Conservation (phyloP, 768 basidiomycete genomes). For the Boletellus ananiceps region DNA sequence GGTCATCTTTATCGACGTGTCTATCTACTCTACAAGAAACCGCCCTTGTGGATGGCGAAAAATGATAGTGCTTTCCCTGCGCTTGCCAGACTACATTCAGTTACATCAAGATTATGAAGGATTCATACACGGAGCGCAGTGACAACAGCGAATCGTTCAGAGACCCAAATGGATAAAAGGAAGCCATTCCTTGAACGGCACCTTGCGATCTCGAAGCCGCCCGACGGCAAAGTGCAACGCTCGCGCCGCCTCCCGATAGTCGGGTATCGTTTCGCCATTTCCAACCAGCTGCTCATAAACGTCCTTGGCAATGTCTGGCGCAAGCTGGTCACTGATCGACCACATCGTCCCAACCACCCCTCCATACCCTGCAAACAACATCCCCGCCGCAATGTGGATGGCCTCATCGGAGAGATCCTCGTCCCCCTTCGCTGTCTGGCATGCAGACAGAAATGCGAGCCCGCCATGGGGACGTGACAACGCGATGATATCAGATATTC, state of each 20-base stretch:
- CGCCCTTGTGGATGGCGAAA: too few relatives aligned
- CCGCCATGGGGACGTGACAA: slow-evolving; percentile 15
- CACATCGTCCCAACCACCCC: slow-evolving; percentile 43
- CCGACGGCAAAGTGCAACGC: slow-evolving; percentile 3
- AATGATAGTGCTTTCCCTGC: too few relatives aligned
- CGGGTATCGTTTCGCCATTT: not conserved
- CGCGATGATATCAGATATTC: slow-evolving; percentile 3
- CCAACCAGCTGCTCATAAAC: slow-evolving; percentile 26
- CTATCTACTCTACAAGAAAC: too few relatives aligned
- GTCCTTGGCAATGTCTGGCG: slow-evolving; percentile 28
- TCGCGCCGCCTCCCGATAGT: not conserved
- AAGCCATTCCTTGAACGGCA: not conserved
- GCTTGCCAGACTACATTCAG: too few relatives aligned
- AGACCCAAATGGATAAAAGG: not conserved
- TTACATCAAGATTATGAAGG: too few relatives aligned
- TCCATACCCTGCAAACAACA: slow-evolving; percentile 32
- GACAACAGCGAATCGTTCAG: not conserved
- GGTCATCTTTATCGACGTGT: too few relatives aligned
- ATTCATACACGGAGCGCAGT: too few relatives aligned
- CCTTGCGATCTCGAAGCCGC: not conserved
- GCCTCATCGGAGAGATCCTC: slow-evolving; percentile 33
- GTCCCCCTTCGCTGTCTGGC: slow-evolving; percentile 39
- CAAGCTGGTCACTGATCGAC: slow-evolving; percentile 37
- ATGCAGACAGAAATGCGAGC: slow-evolving; percentile 45
- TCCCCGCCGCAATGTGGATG: slow-evolving; percentile 40